Base-by-base conservation (phyloP, 2,329 filamentous ascomycete genomes). In the Pestalotiopsis fici region DNA sequence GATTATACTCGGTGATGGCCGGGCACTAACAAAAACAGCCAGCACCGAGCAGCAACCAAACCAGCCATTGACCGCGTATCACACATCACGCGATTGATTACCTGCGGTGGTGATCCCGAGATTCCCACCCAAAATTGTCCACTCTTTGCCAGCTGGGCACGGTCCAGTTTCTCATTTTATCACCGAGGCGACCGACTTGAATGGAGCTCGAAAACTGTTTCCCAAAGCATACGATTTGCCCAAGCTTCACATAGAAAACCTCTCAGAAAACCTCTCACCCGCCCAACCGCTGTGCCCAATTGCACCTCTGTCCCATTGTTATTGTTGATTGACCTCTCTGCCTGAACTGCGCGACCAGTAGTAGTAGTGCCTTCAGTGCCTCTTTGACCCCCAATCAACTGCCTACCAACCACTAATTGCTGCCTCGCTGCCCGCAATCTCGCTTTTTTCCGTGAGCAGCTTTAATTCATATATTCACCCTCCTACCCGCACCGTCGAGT, bases 101-200 rank as follows among this genome's bases (percentile, higher is more conserved):
- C 25, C 23, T 47, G 59, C 59, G 59, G 59, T 62, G 59, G 31
- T 25, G 59, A 28, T 62, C 21, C 25, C 13, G 37, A 35, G 37
- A 21, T 39, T 65, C 23, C 54, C 43, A 64, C 62, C 47, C 62
- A 57, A 35, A 25, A 15, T 57, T 57, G 23, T 57, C 23, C 55
- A 57, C 23, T 31, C 55, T n/a, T n/a, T 27, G 55, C 55, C 31
- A 25, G 43, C 55, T 27, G 55, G 56, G 50, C 63, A 65, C 50
- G 63, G 63, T 59, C 60, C 60, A 63, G 39, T 18, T 21, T 39
- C 25, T 59, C 63, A 65, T 57, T 65, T 65, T 65, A 65, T 65
- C 63, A 65, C 63, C 63, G 63, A 39, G 63, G 63, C 28, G 63
- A 65, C 54, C 28, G 56, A 50, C 59, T 18, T 50, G 54, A 55